Base-by-base conservation (phyloP, 1,139 yeast species). In the Yamadazyma atlantica region DNA sequence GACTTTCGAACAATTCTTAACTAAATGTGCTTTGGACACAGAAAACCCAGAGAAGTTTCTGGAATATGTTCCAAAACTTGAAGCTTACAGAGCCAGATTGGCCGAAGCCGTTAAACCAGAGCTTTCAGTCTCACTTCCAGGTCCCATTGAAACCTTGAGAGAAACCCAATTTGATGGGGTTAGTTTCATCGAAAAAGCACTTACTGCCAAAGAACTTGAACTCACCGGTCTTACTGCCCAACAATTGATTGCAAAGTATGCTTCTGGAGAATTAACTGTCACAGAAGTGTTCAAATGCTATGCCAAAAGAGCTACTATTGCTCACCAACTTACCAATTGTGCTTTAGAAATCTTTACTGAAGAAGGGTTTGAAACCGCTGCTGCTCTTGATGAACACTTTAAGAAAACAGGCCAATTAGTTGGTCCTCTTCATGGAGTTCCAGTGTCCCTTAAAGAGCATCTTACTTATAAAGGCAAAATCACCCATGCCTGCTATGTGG, bases 371-470 rank as follows among this genome's bases (percentile, higher is more conserved):
- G 48, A 42, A 9, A 34, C 49, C 40, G 78, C 78, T 4, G 42
- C 55, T 30, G 49, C 51, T 21, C 54, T 69, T 10, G 85, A 80
- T 46, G 61, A 56, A 9, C 57, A 54, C 35, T 58, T 50, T 42
- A 44, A 44, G 4, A 41, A 51, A 28, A 55, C 57, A n/a, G 74
- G 73, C 11, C 54, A 62, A 35, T 43, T 63, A 0, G 40, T 63
- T 11, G 85, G 85, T 12, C 82, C 83, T 4, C 58, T 83, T 24
- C 87, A 84, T 37, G 92, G 90, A 3, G 61, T 84, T 40, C 89
- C 89, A 8, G 65, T 83, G 34, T 78, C 87, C 2, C 52, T 82
- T 38, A 74, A 75, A 45, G 82, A 77, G 44, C 76, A 73, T 43
- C 57, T 75, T n/a, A n/a, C n/a, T n/a, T n/a, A n/a, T n/a, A n/a